A percentile compares a stretch with the other conserved stretches of the same genome.
phyloP scores from a whole-genome alignment of 2,329 filamentous ascomycete genomes.

The Alternaria sp. region DNA sequence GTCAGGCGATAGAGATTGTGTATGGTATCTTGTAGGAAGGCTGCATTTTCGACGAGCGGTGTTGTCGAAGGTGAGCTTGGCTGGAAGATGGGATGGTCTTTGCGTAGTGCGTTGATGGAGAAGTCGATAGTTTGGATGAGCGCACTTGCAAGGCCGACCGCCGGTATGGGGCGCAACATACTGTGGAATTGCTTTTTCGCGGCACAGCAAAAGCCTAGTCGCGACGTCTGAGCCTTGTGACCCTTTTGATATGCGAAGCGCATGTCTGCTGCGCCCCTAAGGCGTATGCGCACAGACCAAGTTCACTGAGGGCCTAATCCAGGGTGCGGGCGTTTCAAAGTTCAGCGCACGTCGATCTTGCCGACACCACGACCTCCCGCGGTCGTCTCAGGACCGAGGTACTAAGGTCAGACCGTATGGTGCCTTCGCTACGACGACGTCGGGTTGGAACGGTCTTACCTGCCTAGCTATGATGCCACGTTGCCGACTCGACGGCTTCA shows the following conservation, averaged over 20 bases:
- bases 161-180: neutral
- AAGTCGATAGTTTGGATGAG: constrained; percentile 34
- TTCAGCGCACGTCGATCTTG: neutral
- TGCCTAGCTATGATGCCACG: neutral
- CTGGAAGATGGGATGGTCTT: constrained; percentile 32
- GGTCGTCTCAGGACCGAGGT: neutral
- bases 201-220: neutral
- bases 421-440: neutral
- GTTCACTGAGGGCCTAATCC: neutral
- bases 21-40: constrained; percentile 28
- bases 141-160: constrained; percentile 7
- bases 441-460: neutral
- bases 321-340: neutral
- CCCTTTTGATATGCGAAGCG: neutral
- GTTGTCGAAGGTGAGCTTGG: constrained; percentile 15
- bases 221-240: neutral
- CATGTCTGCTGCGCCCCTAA: constrained; percentile 1
- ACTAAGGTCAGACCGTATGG: neutral
- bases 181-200: neutral
- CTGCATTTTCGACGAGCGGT: constrained; percentile 23
- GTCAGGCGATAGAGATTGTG: constrained; percentile 33
- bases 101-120: constrained; percentile 27
- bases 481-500: neutral
- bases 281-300: neutral
- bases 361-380: neutral